phyloP scores from a whole-genome alignment of 805 yeast genomes.

The Candida gorgasii region DNA sequence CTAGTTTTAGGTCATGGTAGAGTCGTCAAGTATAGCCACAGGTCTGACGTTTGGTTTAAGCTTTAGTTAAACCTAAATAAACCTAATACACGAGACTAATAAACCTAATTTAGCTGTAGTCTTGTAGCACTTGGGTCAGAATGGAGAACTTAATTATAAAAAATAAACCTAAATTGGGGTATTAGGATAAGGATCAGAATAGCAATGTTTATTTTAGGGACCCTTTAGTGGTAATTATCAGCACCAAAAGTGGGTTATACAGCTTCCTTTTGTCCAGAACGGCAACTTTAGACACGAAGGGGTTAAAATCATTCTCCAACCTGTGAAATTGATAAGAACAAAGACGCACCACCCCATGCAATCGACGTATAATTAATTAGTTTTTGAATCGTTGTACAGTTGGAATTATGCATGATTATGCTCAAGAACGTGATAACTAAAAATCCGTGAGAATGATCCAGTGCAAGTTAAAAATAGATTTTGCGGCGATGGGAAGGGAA shows the following conservation, averaged over 20 bases:
- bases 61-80: neutral
- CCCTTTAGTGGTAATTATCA: neutral
- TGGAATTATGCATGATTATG: no score
- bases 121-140: no score
- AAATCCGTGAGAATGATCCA: no score
- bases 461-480: no score
- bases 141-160: neutral
- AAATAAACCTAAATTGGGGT: neutral
- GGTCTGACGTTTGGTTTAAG: neutral
- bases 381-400: no score
- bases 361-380: no score
- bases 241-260: neutral
- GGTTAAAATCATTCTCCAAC: neutral
- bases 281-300: neutral
- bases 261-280: neutral
- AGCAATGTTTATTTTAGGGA: neutral
- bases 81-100: neutral
- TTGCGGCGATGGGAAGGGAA: no score
- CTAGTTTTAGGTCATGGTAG: no score
- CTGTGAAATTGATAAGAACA: neutral
- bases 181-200: no score
- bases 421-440: no score
- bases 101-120: neutral
- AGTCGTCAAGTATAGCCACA: neutral
- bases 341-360: no score